phyloP scores from a whole-genome alignment of 352 stramenopile species.

The Phytophthora sansomeana region DNA sequence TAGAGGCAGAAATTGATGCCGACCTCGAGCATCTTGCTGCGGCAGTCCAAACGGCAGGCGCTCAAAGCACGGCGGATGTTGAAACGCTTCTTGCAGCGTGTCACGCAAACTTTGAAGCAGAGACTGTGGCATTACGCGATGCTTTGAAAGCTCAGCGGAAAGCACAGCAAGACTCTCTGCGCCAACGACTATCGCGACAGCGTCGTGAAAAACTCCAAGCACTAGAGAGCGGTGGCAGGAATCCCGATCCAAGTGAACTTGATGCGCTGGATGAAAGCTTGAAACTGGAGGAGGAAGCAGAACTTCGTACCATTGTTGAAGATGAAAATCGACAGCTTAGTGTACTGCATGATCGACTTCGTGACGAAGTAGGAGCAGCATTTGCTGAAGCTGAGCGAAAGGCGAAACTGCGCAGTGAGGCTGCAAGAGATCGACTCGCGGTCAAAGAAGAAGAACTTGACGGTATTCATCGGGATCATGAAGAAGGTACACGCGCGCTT shows the following conservation, averaged over 20 bases:
- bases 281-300: conserved; percentile 7
- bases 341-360: conserved; percentile 19
- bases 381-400: conserved; percentile 27
- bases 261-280: conserved; percentile 18
- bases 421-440: conserved; percentile 13
- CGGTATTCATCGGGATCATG: conserved; percentile 33
- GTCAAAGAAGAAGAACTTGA: conserved; percentile 23
- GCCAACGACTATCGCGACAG: conserved; percentile 20
- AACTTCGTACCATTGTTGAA: conserved; percentile 16
- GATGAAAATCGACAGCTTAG: conserved; percentile 13
- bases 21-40: conserved; percentile 40
- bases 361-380: conserved; percentile 15
- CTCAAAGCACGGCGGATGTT: conserved; percentile 31
- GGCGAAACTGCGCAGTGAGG: conserved; percentile 24
- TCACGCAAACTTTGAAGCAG: conserved; percentile 33
- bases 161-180: conserved; percentile 28
- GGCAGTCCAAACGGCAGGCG: conserved; percentile 25
- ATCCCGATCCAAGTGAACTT: background rate
- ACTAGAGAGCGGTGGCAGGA: conserved; percentile 5
- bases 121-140: conserved; percentile 29
- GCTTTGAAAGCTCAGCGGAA: conserved; percentile 29
- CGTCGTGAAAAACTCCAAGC: conserved; percentile 21
- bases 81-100: conserved; percentile 40
- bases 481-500: conserved; percentile 29
- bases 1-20: conserved; percentile 32